Evolutionary conservation across 2,329 filamentous ascomycete genomes (phyloP).

Genomic region (Helminthosporium solani): DNA sequence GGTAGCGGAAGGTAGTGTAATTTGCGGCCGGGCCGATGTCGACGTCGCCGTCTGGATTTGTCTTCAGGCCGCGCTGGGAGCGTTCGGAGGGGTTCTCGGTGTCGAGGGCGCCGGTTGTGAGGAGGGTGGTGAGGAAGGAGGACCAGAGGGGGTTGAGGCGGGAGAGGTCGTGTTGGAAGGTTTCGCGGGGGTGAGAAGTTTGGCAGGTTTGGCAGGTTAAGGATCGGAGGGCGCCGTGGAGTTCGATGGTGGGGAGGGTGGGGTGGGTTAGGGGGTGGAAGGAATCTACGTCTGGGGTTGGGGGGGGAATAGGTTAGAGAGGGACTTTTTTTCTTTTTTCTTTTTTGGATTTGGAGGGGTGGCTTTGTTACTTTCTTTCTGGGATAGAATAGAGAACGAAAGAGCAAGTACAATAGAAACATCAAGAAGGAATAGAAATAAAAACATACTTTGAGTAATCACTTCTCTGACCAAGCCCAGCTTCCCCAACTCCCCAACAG

Average conservation of each 20-base stretch:
- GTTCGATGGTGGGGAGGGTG: constrained; percentile 70
- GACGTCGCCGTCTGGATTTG: constrained; percentile 93
- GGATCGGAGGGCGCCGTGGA: constrained; percentile 86
- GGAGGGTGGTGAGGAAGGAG: constrained; percentile 69
- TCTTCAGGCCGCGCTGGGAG: constrained; percentile 67
- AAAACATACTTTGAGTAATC: constrained; percentile 72
- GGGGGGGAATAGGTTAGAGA: not conserved
- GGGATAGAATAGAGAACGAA: not conserved
- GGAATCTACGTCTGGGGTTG: constrained; percentile 73
- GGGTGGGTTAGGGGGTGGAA: constrained; percentile 83
- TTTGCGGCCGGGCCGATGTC: constrained; percentile 77
- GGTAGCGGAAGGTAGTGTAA: constrained; percentile 88
- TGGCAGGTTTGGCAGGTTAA: constrained; percentile 79
- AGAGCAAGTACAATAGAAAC: not conserved
- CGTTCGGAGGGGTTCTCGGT: constrained; percentile 74
- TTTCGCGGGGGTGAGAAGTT: constrained; percentile 66
- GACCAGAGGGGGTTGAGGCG: constrained; percentile 85
- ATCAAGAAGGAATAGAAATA: too few species aligned
- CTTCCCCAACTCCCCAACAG: constrained; percentile 69
- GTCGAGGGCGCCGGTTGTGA: constrained; percentile 72
- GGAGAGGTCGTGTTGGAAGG: constrained; percentile 75
- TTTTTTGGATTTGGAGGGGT: constrained; percentile 6
- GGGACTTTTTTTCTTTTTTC: too few species aligned
- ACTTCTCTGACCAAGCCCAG: constrained; percentile 74
- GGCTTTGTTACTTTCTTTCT: not conserved